A percentile compares a stretch with the other conserved stretches of the same genome.
Conservation (phyloP, 108 stramenopile genomes). For the Pseudonitzschia multiseries region DNA sequence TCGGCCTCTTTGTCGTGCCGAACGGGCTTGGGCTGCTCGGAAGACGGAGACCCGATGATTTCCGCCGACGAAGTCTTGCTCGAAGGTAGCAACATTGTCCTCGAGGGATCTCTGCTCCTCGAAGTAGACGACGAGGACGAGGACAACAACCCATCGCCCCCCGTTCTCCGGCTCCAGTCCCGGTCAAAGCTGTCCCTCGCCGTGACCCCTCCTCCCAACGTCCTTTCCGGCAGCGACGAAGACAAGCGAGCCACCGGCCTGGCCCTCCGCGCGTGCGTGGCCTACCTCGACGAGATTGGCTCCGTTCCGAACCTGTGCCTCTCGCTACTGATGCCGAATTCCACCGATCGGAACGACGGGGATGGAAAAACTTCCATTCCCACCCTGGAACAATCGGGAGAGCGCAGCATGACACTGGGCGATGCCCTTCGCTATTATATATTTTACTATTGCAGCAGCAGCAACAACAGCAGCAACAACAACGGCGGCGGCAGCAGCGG, state of each 20-base stretch:
- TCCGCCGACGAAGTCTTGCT: not conserved
- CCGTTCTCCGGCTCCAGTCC: not conserved
- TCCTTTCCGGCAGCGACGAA: not conserved
- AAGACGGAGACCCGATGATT: not conserved
- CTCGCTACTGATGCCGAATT: too few species aligned
- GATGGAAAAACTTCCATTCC: not conserved
- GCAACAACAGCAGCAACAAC: not conserved
- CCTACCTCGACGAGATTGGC: not conserved
- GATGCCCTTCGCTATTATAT: not conserved
- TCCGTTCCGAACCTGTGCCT: not conserved
- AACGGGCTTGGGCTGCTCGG: not conserved
- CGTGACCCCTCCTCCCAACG: not conserved
- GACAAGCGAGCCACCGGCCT: not conserved
- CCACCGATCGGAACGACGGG: not conserved
- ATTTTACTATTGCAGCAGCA: not conserved
- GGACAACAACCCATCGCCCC: not conserved
- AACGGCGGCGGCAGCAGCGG: too few species aligned
- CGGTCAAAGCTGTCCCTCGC: not conserved
- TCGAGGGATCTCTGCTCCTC: not conserved
- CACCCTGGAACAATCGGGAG: not conserved
- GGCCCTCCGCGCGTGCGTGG: not conserved
- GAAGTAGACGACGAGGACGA: not conserved
- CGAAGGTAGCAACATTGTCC: not conserved
- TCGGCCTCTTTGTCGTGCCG: not conserved
- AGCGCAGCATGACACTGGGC: not conserved